A percentile compares a stretch with the other conserved stretches of the same genome.
These are phyloP conservation scores for Coemansia sp. DNA, from an alignment of 192 early-diverging fungal species.

Conservation along the genomic window DNA sequence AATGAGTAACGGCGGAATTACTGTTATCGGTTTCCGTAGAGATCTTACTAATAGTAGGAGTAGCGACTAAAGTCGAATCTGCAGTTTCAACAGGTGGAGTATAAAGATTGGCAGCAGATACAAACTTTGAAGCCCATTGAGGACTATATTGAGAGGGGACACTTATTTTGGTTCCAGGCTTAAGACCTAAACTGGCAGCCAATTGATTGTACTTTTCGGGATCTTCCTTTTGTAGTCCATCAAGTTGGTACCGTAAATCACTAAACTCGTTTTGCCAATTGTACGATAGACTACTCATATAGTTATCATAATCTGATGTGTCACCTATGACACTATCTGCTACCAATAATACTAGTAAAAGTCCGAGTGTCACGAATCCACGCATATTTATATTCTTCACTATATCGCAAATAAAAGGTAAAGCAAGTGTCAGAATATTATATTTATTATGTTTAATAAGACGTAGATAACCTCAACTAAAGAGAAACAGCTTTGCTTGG, in stretches of 20 bases:
- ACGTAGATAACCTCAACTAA: no score
- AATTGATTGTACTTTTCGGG: constrained; percentile 34
- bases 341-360: not conserved
- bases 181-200: constrained; percentile 31
- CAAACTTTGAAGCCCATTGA: constrained; percentile 45
- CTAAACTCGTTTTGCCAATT: constrained; percentile 54
- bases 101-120: constrained; percentile 36
- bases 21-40: not conserved
- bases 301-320: constrained; percentile 19
- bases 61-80: not conserved
- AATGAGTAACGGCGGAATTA: no score
- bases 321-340: not conserved
- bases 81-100: constrained; percentile 21
- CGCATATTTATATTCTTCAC: constrained; percentile 8
- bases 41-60: constrained; percentile 1
- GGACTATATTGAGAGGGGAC: constrained; percentile 37
- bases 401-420: no score
- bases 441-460: no score
- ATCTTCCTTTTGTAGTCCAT: constrained; percentile 36
- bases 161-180: constrained; percentile 22
- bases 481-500: no score
- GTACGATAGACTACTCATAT: constrained; percentile 48
- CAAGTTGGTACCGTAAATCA: constrained; percentile 47
- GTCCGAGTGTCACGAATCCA: not conserved
- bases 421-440: no score